Conservation (phyloP, 345 rosid genomes). For the Acer negundo region DNA sequence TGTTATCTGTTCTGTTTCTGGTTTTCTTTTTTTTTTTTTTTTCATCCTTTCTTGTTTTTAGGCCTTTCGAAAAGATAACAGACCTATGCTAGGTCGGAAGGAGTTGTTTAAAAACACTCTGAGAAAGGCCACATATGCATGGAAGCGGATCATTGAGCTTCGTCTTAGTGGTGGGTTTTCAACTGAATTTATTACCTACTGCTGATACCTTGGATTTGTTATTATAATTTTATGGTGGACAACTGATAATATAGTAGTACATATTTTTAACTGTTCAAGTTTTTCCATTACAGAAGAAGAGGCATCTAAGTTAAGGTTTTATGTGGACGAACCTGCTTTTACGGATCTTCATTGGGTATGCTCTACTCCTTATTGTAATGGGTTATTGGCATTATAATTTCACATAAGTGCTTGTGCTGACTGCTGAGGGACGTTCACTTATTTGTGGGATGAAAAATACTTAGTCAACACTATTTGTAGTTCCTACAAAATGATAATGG, state of each 20-base stretch:
- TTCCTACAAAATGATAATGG: background rate
- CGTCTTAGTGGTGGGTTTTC: slow-evolving; percentile 64
- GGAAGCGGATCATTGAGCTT: slow-evolving; percentile 83
- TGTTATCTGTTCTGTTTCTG: background rate
- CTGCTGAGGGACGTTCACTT: slow-evolving; percentile 10
- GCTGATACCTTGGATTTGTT: background rate
- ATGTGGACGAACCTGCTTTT: slow-evolving; percentile 79
- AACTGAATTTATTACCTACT: background rate
- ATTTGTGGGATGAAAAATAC: background rate
- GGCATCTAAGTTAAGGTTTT: slow-evolving; percentile 62
- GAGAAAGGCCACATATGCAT: slow-evolving; percentile 85
- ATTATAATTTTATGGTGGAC: background rate
- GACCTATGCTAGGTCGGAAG: slow-evolving; percentile 71
- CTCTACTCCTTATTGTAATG: background rate
- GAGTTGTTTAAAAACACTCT: slow-evolving; percentile 90
- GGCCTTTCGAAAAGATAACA: slow-evolving; percentile 81
- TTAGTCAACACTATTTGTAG: background rate
- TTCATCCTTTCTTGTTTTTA: slow-evolving; percentile 21
- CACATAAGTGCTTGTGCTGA: background rate
- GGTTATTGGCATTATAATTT: background rate
- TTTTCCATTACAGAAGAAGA: slow-evolving; percentile 77
- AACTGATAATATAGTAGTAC: background rate
- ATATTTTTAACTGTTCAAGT: background rate
- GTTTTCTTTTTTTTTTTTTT: background rate
- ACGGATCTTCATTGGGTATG: slow-evolving; percentile 97